These are phyloP conservation scores for Platanthera guangdongensis DNA, from an alignment of 106 monocot genomes.

Conservation along the genomic window DNA sequence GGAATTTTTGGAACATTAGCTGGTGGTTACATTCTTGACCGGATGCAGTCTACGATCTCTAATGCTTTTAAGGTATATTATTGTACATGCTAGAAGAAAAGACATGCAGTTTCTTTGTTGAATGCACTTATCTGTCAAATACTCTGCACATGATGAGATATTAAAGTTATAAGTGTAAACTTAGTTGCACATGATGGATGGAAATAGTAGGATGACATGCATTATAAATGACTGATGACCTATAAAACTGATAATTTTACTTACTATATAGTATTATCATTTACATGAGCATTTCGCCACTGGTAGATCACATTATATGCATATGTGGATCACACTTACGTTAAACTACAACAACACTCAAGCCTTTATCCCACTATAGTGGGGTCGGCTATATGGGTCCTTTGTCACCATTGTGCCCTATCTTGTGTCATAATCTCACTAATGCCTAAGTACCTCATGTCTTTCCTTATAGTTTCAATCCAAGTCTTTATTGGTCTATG, in stretches of 20 bases:
- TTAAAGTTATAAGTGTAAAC: neutral
- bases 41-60: constrained; percentile 73
- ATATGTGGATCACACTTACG: neutral
- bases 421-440: too few species aligned
- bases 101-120: neutral
- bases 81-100: neutral
- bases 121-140: neutral
- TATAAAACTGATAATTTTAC: neutral
- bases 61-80: constrained; percentile 90
- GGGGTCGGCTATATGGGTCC: too few species aligned
- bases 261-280: neutral
- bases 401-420: too few species aligned
- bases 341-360: neutral
- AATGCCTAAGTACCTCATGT: too few species aligned
- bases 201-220: neutral
- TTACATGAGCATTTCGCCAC: neutral
- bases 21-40: constrained; percentile 84
- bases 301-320: neutral
- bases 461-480: too few species aligned
- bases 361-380: too few species aligned
- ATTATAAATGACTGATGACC: neutral
- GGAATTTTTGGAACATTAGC: constrained; percentile 90
- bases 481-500: too few species aligned
- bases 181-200: neutral
- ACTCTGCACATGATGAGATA: neutral